Evolutionary conservation across 2,329 filamentous ascomycete genomes (phyloP), one percentile per base, ranked within the genome.

Genomic region (Pyrenochaeta sp.): DNA sequence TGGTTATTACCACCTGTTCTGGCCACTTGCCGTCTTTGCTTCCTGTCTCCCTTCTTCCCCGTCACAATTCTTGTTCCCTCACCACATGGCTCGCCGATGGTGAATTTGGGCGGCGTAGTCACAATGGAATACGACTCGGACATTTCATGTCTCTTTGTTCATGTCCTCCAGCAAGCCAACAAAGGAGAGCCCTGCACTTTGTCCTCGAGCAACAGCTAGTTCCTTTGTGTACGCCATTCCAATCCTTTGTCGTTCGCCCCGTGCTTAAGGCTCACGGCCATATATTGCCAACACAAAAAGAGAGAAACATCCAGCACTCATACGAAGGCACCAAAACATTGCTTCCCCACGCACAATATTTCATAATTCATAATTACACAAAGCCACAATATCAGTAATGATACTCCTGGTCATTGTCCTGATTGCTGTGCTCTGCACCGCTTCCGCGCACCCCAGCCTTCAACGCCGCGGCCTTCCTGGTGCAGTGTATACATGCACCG

Each of bases 381-480:
- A 29, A 13, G 40, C 14, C 28, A 35, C 13, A 3, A 18, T 8
- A 15, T 7, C 21, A 14, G 38, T 45, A 28, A 47, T 48, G 35
- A 34, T 45, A 19, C 15, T 39, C 13, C 21, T 26, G 2, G 22
- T 43, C 17, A 30, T 49, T 26, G 28, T 50, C n/a, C n/a, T 60
- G 7, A 32, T 48, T 13, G 21, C 29, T n/a, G 42, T 43, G 29
- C 14, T 44, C 13, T 34, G 55, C 24, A 43, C 45, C 17, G n/a
- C 49, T 19, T 27, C 53, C 11, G 53, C 52, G 10, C 45, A 35
- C 11, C 53, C 44, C n/a, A 50, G 20, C 11, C 41, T 65, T 13
- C 50, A 56, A 13, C 55, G 54, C 7, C 65, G 65, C 23, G 65
- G 64, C n/a, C 65, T 69, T 15, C 62, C 67, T 13, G 67, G 67